Base-by-base conservation (phyloP, 352 stramenopile species). In the Phytophthora vignae region DNA sequence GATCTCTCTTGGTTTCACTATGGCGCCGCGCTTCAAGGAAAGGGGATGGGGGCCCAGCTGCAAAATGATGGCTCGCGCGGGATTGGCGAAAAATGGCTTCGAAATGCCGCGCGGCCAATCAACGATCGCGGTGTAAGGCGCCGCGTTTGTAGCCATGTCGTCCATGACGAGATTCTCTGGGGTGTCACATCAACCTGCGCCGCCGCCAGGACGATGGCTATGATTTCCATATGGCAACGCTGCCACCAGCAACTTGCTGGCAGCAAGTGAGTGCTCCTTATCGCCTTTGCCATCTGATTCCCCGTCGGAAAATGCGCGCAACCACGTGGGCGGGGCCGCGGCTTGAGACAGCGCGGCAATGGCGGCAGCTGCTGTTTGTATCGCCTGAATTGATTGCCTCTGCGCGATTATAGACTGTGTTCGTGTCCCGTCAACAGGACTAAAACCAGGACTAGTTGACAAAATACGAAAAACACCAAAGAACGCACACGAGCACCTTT, bases 11-110 rank as follows among this genome's bases (percentile, higher is more conserved):
- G 67, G 15, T 50, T 66, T 58, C 36, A 71, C 10, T 71, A 74
- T 70, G 33, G 1, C 0, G 29, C 17, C 52, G 12, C 50, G 46
- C 62, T 69, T 69, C 62, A 63, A 69, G 48, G 15, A 5, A 11
- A 19, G 40, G 40, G 40, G 15, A 11, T 21, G 14, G 14, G 40
- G 40, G 40, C 40, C 25, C 62, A 64, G 53, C 62, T 69, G 62
- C 53, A 25, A 11, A n/a, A 44, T 54, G 54, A 64, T 27, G 50
- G 14, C 21, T 38, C 50, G 50, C 25, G 55, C 48, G 1, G 62
- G 63, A 71, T 71, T 66, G 64, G 64, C 53, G 50, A 52, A 69
- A 62, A 69, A 64, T 64, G 63, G 59, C 52, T 73, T 68, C 65
- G 50, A 73, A 62, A 57, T 44, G 48, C 15, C 48, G 36, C 38